These are phyloP conservation scores for Pseudogymnoascus sp. DNA, from an alignment of 2,329 filamentous ascomycete species.

Conservation along the genomic window DNA sequence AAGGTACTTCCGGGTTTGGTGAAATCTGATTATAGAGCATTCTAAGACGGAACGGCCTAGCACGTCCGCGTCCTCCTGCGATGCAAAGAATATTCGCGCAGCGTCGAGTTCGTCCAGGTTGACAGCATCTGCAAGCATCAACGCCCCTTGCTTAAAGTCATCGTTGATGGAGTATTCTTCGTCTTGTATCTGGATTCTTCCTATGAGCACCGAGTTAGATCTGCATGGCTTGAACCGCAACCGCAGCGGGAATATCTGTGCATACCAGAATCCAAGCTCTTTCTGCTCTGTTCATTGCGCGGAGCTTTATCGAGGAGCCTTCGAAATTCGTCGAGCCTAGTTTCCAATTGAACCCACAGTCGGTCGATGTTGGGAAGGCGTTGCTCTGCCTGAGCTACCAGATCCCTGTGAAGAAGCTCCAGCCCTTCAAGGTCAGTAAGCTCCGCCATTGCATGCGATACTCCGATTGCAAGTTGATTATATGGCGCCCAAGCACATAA, in stretches of 20 bases:
- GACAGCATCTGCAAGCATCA: constrained; percentile 79
- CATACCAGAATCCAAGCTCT: constrained; percentile 61
- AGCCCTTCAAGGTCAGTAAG: constrained; percentile 68
- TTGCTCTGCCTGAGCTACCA: constrained; percentile 67
- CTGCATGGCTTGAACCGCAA: constrained; percentile 11
- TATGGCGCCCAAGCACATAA: neutral
- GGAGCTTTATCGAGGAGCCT: constrained; percentile 67
- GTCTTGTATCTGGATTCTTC: constrained; percentile 67
- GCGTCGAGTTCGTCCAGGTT: constrained; percentile 86
- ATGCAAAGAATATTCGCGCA: constrained; percentile 67
- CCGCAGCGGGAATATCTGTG: constrained; percentile 12
- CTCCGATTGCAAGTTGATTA: constrained; percentile 15
- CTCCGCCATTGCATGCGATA: constrained; percentile 56
- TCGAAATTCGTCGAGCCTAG: constrained; percentile 59
- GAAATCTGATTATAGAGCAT: constrained; percentile 78
- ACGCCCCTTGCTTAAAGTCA: constrained; percentile 75
- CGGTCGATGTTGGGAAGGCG: constrained; percentile 65
- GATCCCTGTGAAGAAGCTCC: constrained; percentile 78
- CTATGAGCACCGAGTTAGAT: constrained; percentile 39
- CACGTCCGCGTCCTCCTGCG: constrained; percentile 60
- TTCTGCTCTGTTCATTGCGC: constrained; percentile 69
- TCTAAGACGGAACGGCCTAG: constrained; percentile 69
- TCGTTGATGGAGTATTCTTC: constrained; percentile 76
- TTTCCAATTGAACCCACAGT: constrained; percentile 58
- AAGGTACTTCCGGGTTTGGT: constrained; percentile 75